phyloP scores from a whole-genome alignment of 495 filamentous ascomycete species.

The Friedmanniomyces simplex region DNA sequence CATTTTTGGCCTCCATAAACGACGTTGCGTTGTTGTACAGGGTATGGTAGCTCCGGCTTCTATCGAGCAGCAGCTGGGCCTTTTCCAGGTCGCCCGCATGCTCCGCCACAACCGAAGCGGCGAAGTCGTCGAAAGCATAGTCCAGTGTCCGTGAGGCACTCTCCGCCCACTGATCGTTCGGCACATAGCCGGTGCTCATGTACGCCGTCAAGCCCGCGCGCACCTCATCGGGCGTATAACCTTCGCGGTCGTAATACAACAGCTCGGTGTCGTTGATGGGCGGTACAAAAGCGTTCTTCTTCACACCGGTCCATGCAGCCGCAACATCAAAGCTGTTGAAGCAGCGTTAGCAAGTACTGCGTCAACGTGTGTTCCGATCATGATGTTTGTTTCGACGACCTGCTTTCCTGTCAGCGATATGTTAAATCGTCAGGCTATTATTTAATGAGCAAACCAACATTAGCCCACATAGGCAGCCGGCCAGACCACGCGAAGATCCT shows the following conservation, averaged over 20 bases:
- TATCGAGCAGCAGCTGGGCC: neutral
- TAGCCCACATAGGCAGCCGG: constrained; percentile 20
- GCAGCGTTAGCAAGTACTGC: constrained; percentile 20
- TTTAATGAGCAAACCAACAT: constrained; percentile 9
- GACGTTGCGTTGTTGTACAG: constrained; percentile 14
- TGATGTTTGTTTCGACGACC: constrained; percentile 21
- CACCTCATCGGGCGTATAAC: constrained; percentile 19
- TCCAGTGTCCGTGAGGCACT: constrained; percentile 18
- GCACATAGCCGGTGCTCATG: constrained; percentile 14
- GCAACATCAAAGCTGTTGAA: constrained; percentile 12
- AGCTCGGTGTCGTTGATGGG: constrained; percentile 13
- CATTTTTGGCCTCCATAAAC: constrained; percentile 20
- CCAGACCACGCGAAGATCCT: constrained; percentile 18
- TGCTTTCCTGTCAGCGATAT: no score
- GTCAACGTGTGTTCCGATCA: constrained; percentile 21
- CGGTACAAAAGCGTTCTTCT: constrained; percentile 19
- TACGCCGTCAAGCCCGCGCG: constrained; percentile 18
- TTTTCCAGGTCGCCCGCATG: constrained; percentile 16
- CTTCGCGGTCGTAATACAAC: constrained; percentile 20
- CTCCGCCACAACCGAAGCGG: constrained; percentile 12
- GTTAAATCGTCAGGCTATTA: no score
- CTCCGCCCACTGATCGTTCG: constrained; percentile 21
- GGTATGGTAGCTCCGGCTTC: constrained; percentile 13
- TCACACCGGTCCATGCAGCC: constrained; percentile 16
- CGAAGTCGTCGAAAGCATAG: constrained; percentile 20